Conservation (phyloP, 768 basidiomycete genomes). For the Butyriboletus loyo region DNA sequence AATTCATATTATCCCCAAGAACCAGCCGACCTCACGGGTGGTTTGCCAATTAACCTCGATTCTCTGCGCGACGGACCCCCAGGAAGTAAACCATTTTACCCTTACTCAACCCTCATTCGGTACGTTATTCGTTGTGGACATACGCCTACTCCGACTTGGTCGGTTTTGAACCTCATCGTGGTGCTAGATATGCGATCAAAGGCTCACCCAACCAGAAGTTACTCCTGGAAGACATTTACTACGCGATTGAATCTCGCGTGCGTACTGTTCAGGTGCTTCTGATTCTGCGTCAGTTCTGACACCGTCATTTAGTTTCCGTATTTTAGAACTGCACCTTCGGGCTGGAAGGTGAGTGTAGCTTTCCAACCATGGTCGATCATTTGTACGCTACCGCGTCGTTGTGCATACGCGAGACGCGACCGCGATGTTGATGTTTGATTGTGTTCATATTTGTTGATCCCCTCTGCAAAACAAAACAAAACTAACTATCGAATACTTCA, state of each 20-base stretch:
- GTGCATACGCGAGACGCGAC: constrained; percentile 37
- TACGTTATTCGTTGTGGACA: constrained; percentile 36
- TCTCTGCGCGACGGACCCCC: constrained; percentile 85
- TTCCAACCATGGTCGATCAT: background rate
- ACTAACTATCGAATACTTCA: constrained; percentile 32
- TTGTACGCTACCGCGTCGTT: constrained; percentile 3
- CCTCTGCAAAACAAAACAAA: constrained; percentile 27
- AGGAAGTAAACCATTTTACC: constrained; percentile 87
- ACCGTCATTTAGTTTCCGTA: constrained; percentile 68
- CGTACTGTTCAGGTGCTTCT: constrained; percentile 28
- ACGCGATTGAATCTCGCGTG: constrained; percentile 86
- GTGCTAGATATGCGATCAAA: constrained; percentile 80
- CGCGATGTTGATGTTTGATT: constrained; percentile 67
- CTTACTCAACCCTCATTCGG: constrained; percentile 89
- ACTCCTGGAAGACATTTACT: constrained; percentile 86
- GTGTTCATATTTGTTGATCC: constrained; percentile 53
- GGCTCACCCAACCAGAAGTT: constrained; percentile 86
- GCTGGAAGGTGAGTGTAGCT: constrained; percentile 76
- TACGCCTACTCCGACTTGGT: background rate
- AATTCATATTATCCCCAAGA: constrained; percentile 70
- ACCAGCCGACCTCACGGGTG: constrained; percentile 77
- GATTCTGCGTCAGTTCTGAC: constrained; percentile 5
- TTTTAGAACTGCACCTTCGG: constrained; percentile 80
- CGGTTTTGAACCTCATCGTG: constrained; percentile 1
- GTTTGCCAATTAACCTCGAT: constrained; percentile 82